phyloP scores from a whole-genome alignment of 371 early-diverging fungal species.

The Caulochytrium protostelioides region DNA sequence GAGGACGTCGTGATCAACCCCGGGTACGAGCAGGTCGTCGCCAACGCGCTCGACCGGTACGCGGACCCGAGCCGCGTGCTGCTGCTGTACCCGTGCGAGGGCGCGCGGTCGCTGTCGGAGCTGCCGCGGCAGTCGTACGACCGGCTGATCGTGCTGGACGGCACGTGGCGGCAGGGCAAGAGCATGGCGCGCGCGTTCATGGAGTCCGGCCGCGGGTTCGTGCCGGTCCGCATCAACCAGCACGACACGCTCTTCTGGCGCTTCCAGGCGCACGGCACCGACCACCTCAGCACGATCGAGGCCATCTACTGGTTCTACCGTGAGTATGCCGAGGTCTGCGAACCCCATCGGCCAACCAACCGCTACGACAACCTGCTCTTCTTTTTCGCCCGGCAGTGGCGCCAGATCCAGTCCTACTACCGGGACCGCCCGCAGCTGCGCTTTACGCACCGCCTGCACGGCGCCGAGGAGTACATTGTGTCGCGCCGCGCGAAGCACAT shows the following conservation, averaged over 20 bases:
- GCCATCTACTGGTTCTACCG: slow-evolving; percentile 76
- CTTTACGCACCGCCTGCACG: slow-evolving; percentile 11
- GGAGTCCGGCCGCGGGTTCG: slow-evolving; percentile 19
- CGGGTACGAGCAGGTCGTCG: slow-evolving; percentile 25
- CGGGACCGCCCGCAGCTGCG: slow-evolving; percentile 8
- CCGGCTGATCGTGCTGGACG: slow-evolving; percentile 65
- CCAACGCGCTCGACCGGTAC: slow-evolving; percentile 16
- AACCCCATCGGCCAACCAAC: slow-evolving; percentile 1
- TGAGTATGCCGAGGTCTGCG: slow-evolving; percentile 32
- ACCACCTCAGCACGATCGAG: slow-evolving; percentile 74
- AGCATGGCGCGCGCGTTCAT: slow-evolving; percentile 38
- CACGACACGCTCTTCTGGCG: slow-evolving; percentile 76
- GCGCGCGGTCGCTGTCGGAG: slow-evolving; percentile 24
- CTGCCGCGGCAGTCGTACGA: slow-evolving; percentile 43
- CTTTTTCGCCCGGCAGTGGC: slow-evolving; percentile 68
- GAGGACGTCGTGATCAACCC: slow-evolving; percentile 11
- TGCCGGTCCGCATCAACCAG: slow-evolving; percentile 32
- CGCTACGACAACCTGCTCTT: slow-evolving; percentile 65
- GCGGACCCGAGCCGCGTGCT: slow-evolving; percentile 41
- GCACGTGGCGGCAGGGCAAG: slow-evolving; percentile 76
- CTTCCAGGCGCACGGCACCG: slow-evolving; percentile 46
- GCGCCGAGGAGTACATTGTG: slow-evolving; percentile 11
- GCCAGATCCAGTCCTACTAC: slow-evolving; percentile 60
- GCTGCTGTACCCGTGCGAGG: slow-evolving; percentile 72
- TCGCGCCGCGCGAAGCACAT: too few relatives aligned